Conservation (phyloP, 2,329 filamentous ascomycete species). For the Intubia oerlemansii region DNA sequence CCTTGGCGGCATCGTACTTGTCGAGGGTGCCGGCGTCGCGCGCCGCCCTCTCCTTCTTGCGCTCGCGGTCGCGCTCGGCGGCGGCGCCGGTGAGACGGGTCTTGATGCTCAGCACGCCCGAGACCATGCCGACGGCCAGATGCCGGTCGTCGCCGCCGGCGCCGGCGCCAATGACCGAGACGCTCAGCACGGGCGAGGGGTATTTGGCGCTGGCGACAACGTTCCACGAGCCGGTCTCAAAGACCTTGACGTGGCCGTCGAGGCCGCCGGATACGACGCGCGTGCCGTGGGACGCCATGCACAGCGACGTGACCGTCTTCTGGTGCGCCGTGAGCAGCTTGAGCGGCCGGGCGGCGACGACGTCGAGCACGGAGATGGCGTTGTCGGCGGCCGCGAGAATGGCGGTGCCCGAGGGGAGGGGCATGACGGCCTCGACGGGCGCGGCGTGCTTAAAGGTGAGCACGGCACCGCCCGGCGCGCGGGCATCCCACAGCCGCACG, state of each 20-base stretch:
- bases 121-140: slow-evolving; percentile 85
- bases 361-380: slow-evolving; percentile 74
- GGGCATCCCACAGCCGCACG: slow-evolving; percentile 81
- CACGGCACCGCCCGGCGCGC: slow-evolving; percentile 43
- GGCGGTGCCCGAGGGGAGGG: slow-evolving; percentile 70
- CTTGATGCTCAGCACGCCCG: slow-evolving; percentile 43
- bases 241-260: slow-evolving; percentile 93
- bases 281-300: slow-evolving; percentile 57
- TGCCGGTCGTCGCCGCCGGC: slow-evolving; percentile 63
- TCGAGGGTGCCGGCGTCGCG: slow-evolving; percentile 62
- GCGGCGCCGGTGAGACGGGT: slow-evolving; percentile 8
- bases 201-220: slow-evolving; percentile 93
- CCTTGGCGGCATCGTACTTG: slow-evolving; percentile 49
- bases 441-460: slow-evolving; percentile 94
- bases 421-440: slow-evolving; percentile 71
- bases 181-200: slow-evolving; percentile 68
- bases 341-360: slow-evolving; percentile 75
- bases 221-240: slow-evolving; percentile 87
- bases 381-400: slow-evolving; percentile 71
- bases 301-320: slow-evolving; percentile 84
- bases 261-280: slow-evolving; percentile 73
- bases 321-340: slow-evolving; percentile 85
- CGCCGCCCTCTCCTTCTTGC: slow-evolving; percentile 39
- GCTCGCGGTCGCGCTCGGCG: slow-evolving; percentile 5
- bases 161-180: slow-evolving; percentile 54